phyloP scores from a whole-genome alignment of 1,139 yeast species.

The Zygosaccharomyces pseudobailii region DNA sequence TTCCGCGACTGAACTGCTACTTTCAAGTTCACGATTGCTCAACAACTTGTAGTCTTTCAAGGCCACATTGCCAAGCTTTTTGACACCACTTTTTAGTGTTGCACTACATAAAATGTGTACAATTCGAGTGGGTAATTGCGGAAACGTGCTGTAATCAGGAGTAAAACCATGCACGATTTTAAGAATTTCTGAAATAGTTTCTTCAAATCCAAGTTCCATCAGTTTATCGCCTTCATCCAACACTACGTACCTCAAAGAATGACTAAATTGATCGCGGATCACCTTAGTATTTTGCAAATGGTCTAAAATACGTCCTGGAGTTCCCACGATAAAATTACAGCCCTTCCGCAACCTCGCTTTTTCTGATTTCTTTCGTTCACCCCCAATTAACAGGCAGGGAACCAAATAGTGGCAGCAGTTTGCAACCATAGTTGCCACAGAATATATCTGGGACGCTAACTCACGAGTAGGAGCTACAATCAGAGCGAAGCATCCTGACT shows the following conservation, averaged over 20 bases:
- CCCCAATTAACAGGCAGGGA: conserved; percentile 92
- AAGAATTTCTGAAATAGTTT: conserved; percentile 76
- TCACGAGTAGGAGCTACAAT: conserved; percentile 92
- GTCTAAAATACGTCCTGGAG: conserved; percentile 89
- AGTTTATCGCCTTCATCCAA: conserved; percentile 94
- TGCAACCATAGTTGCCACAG: conserved; percentile 66
- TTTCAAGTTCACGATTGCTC: conserved; percentile 37
- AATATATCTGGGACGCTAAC: conserved; percentile 84
- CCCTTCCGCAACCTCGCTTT: conserved; percentile 89
- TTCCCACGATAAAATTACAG: conserved; percentile 80
- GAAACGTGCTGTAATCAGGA: conserved; percentile 42
- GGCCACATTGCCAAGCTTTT: conserved; percentile 73
- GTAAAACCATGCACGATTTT: conserved; percentile 48
- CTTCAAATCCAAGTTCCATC: conserved; percentile 94
- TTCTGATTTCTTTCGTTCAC: conserved; percentile 89
- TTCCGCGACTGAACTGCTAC: conserved; percentile 35
- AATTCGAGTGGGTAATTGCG: conserved; percentile 61
- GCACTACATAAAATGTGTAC: conserved; percentile 90
- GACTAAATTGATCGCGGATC: conserved; percentile 62
- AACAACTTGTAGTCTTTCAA: conserved; percentile 69
- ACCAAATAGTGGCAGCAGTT: conserved; percentile 78
- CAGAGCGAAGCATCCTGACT: conserved; percentile 83
- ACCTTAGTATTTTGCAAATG: conserved; percentile 83
- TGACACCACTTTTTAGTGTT: conserved; percentile 77
- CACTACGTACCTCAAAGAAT: conserved; percentile 75